Evolutionary conservation across 1,139 yeast genomes (phyloP).

Genomic region (Diutina scorzettiae): DNA sequence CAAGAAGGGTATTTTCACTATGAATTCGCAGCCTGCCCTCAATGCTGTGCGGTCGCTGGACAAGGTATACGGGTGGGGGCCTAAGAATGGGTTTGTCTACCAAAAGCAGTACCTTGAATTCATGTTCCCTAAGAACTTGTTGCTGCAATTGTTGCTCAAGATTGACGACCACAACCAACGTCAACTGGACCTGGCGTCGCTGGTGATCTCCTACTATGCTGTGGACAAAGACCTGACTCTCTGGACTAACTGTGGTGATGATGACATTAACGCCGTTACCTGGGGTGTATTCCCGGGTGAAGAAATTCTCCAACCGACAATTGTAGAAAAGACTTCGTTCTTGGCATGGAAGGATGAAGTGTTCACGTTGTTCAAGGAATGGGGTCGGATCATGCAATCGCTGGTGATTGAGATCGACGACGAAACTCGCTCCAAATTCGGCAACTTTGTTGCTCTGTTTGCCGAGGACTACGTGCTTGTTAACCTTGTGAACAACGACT

Average conservation of each 20-base stretch:
- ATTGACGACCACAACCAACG: slow-evolving; percentile 30
- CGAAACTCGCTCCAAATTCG: slow-evolving; percentile 12
- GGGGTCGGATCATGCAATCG: slow-evolving; percentile 49
- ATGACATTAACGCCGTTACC: slow-evolving; percentile 87
- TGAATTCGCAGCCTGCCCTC: slow-evolving; percentile 92
- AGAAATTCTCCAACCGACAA: slow-evolving; percentile 84
- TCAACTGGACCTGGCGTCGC: slow-evolving; percentile 13
- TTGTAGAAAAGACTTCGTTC: slow-evolving; percentile 81
- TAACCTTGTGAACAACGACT: slow-evolving; percentile 87
- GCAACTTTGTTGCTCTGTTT: slow-evolving; percentile 35
- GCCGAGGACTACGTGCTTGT: slow-evolving; percentile 60
- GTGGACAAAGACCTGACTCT: slow-evolving; percentile 55
- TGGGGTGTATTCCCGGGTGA: slow-evolving; percentile 97
- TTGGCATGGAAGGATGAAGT: slow-evolving; percentile 97
- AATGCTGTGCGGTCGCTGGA: slow-evolving; percentile 70
- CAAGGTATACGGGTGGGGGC: slow-evolving; percentile 89
- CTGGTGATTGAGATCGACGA: slow-evolving; percentile 18
- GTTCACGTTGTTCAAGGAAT: slow-evolving; percentile 68
- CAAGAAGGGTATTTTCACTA: slow-evolving; percentile 57
- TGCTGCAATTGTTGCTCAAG: slow-evolving; percentile 23
- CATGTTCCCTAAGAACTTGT: slow-evolving; percentile 48
- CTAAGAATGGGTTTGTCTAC: slow-evolving; percentile 79
- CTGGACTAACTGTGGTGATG: slow-evolving; percentile 54
- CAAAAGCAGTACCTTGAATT: slow-evolving; percentile 90
- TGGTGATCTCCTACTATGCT: slow-evolving; percentile 64